These are phyloP conservation scores for Tagetes patula DNA, from an alignment of 129 eudicot genomes.

Conservation along the genomic window DNA sequence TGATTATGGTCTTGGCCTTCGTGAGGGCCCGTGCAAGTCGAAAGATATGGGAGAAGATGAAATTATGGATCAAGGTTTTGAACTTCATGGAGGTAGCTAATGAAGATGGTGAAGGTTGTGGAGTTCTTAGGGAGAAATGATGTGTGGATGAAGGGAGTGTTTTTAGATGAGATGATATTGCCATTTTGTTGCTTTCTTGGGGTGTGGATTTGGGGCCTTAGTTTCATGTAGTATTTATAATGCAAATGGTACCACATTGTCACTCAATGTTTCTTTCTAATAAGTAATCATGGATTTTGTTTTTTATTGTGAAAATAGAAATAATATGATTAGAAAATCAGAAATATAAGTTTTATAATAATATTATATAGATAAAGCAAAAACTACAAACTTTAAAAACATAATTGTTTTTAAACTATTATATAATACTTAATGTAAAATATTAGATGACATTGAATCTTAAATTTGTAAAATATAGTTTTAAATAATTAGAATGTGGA, in stretches of 20 bases:
- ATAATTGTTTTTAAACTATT: not conserved
- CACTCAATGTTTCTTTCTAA: slow-evolving; percentile 25
- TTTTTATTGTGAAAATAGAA: not conserved
- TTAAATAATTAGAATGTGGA: not conserved
- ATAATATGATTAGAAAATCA: not conserved
- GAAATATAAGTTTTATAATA: not conserved
- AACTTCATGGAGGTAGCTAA: slow-evolving; percentile 62
- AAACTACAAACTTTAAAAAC: not conserved
- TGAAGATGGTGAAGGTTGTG: slow-evolving; percentile 35
- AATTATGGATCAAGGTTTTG: slow-evolving; percentile 76
- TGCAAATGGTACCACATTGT: slow-evolving; percentile 56
- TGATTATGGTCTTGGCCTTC: slow-evolving; percentile 62
- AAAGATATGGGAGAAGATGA: slow-evolving; percentile 73
- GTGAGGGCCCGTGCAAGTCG: slow-evolving; percentile 62
- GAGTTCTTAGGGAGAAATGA: slow-evolving; percentile 48
- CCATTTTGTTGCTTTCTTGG: slow-evolving; percentile 44
- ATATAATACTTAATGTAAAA: not conserved
- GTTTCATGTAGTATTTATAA: slow-evolving; percentile 59
- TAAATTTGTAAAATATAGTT: not conserved
- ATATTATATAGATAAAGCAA: not conserved
- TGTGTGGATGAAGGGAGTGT: slow-evolving; percentile 44
- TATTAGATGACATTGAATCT: not conserved
- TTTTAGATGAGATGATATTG: slow-evolving; percentile 47
- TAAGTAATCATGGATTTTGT: not conserved
- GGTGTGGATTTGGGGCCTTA: slow-evolving; percentile 32